These are phyloP conservation scores for Malus hybrid DNA, from an alignment of 331 rosid species.

Conservation along the genomic window DNA sequence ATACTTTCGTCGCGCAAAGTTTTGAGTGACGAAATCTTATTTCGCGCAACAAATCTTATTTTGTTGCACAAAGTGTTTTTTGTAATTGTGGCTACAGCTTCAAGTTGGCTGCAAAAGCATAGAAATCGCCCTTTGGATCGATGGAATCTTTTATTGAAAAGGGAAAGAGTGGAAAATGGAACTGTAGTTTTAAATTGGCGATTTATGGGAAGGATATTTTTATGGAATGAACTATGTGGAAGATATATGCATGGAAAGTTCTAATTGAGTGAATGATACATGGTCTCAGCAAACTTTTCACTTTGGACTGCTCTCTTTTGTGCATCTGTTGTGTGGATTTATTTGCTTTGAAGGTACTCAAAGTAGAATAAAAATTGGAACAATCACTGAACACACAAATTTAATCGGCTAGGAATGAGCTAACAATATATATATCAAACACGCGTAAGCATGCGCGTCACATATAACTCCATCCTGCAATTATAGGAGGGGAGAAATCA, in stretches of 20 bases:
- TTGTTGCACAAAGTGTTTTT: too few relatives aligned
- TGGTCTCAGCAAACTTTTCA: background rate
- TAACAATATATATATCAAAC: background rate
- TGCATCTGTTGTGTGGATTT: background rate
- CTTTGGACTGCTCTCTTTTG: background rate
- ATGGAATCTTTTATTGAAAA: slow-evolving; percentile 12
- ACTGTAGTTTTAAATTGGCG: background rate
- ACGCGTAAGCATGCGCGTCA: background rate
- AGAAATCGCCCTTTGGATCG: background rate
- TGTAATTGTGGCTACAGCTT: too few relatives aligned
- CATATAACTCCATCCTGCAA: background rate
- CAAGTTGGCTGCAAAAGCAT: slow-evolving; percentile 2
- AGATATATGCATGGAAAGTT: background rate
- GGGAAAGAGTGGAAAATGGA: background rate
- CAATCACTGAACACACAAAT: background rate
- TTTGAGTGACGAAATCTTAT: too few relatives aligned
- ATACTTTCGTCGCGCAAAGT: too few relatives aligned
- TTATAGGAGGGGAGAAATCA: background rate
- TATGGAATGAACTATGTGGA: background rate
- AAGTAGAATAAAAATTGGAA: too few relatives aligned
- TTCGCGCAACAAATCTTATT: too few relatives aligned
- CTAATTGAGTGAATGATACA: slow-evolving; percentile 2
- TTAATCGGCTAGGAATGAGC: background rate
- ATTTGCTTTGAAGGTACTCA: too few relatives aligned
- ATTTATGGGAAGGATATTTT: background rate